Base-by-base conservation (phyloP, 2,329 filamentous ascomycete genomes). In the Fusarium sp. region DNA sequence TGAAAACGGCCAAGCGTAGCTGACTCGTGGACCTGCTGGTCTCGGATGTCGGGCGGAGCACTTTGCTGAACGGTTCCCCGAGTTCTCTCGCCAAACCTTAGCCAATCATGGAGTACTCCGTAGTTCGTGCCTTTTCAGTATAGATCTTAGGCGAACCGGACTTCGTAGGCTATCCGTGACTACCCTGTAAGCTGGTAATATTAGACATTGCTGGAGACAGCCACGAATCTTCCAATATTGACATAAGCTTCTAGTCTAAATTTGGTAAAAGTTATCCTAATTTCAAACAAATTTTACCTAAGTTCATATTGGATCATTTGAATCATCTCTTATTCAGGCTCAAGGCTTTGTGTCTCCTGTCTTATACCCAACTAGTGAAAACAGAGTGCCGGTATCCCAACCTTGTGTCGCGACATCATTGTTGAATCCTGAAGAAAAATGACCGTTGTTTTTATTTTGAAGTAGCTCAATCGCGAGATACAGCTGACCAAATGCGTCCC, bases 1-100 rank as follows among this genome's bases (percentile, higher is more conserved):
- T 32, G 30, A 24, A 20, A 20, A 26, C 12, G 36, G 54, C 2
- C 11, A 32, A 56, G 26, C 13, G 28, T 32, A 20, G 17, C 28
- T 24, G 17, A 45, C 38, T 42, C 28, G 17, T 45, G 54, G 22
- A 35, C 45, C n/a, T 20, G 30, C 5, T 26, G 1, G 4, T 14
- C 30, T 45, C 54, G 54, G 39, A 57, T 45, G 28, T 57, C 54
- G 54, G 54, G 54, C 39, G 54, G 39, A 57, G n/a, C 11, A 10
- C 32, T 15, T 10, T 13, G 1, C 14, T 22, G 24, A 4, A 6
- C 20, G 14, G 20, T 30, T 39, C 35, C 24, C 51, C 51, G 35
- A 28, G 10, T 30, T 14, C 2, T 9, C 51, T 26, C 12, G 30
- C 18, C 26, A 47, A 22, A 47, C 4, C 4, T 7, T 4, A 20